Base-by-base conservation (phyloP, 805 yeast genomes). In the Candida lessepsii region DNA sequence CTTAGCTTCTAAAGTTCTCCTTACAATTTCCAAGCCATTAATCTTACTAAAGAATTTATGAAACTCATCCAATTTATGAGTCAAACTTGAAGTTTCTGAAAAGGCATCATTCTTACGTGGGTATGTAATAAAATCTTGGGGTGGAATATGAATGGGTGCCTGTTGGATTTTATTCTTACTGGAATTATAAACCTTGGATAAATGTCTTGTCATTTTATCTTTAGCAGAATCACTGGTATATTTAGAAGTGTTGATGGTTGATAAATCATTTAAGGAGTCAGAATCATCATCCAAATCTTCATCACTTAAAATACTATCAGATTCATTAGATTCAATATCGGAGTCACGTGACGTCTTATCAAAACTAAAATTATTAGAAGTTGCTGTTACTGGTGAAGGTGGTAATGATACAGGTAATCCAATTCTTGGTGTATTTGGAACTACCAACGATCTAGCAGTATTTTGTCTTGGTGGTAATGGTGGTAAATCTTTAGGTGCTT, bases 391-490 rank as follows among this genome's bases (percentile, higher is more conserved):
- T 14, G 48, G 49, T 13, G 48, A 32, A 1, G 51, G 37, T 9
- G 49, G 44, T 28, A 41, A 29, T 3, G 49, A 37, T 14, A 35
- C 35, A 15, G 42, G 44, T 13, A 18, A n/a, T 8, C 41, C 39
- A 15, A 37, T 29, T 31, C 43, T 32, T 31, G 49, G 45, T 9
- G 45, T 46, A 2, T 18, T 17, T 1, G 43, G 37, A 1, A 42
- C 31, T 9, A 42, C 21, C 28, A 29, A 17, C 10, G 43, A 32
- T 15, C 44, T 39, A 4, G 55, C 48, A 2, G 55, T 53, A 29
- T 57, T 57, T 7, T 41, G 44, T 35, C 68, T 49, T 13, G 68
- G 67, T 2, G 70, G 70, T 29, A 64, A 51, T 7, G 63, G 60
- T 17, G 69, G 70, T 5, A 57, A 48, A 13, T 27, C 14, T 16